A percentile compares a stretch with the other conserved stretches of the same genome.
These are phyloP conservation scores for Penicillium verhagenii DNA, from an alignment of 495 filamentous ascomycete genomes.

Conservation along the genomic window DNA sequence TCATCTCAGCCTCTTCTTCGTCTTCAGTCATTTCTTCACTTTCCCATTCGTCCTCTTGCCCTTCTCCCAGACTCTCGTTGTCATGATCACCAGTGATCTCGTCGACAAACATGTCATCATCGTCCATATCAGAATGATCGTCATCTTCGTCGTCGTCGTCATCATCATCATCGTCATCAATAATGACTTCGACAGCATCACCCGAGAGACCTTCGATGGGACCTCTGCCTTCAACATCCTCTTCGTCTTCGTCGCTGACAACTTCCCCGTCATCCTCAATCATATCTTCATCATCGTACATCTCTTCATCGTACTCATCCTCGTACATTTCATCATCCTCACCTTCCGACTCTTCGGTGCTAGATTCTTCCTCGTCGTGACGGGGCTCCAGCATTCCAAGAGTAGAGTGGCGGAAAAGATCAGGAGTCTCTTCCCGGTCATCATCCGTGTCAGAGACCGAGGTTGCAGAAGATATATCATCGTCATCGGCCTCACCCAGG, in stretches of 20 bases:
- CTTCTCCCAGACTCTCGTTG: conserved; percentile 59
- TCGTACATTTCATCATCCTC: conserved; percentile 84
- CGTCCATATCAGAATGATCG: conserved; percentile 54
- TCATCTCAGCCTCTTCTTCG: conserved; percentile 56
- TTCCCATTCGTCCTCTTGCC: conserved; percentile 60
- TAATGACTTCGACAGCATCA: conserved; percentile 80
- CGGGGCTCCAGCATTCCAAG: conserved; percentile 90
- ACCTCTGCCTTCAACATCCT: conserved; percentile 11
- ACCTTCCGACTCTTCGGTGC: conserved; percentile 60
- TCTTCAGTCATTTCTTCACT: conserved; percentile 56
- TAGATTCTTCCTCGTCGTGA: conserved; percentile 73
- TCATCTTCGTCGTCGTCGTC: conserved; percentile 70
- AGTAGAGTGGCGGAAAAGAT: conserved; percentile 94
- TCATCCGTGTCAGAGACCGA: conserved; percentile 86
- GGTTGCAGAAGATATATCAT: conserved; percentile 86
- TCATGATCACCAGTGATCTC: conserved; percentile 63
- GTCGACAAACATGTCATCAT: conserved; percentile 50
- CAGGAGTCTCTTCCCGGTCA: conserved; percentile 92
- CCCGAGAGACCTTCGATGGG: conserved; percentile 82
- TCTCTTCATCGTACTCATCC: conserved; percentile 84
- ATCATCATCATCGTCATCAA: conserved; percentile 65
- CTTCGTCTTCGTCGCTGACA: conserved; percentile 83
- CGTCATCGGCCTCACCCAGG: conserved; percentile 70
- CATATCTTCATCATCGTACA: conserved; percentile 81
- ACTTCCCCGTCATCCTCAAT: conserved; percentile 78